phyloP scores from a whole-genome alignment of 2,329 filamentous ascomycete species.

The Apiospora pterosperma region DNA sequence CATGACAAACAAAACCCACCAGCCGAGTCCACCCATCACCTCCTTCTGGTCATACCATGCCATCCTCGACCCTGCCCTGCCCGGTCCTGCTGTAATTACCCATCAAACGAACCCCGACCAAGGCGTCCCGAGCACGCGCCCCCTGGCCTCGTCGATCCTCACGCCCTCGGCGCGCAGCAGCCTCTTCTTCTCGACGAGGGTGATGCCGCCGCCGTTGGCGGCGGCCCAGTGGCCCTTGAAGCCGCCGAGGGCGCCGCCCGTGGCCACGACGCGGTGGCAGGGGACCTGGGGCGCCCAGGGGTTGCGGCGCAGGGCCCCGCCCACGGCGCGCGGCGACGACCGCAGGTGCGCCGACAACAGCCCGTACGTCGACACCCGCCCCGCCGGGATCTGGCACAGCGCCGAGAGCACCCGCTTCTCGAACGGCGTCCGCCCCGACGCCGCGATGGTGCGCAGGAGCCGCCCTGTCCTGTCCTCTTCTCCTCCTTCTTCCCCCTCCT shows the following conservation, averaged over 20 bases:
- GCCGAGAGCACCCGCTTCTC: constrained; percentile 66
- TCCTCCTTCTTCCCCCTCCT: not conserved
- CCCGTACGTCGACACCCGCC: constrained; percentile 75
- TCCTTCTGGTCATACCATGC: not conserved
- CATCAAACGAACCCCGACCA: constrained; percentile 27
- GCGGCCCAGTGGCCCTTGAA: constrained; percentile 66
- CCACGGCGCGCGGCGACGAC: constrained; percentile 35
- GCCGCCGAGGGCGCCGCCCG: constrained; percentile 66
- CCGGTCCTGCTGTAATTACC: too few species aligned
- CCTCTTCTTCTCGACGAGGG: constrained; percentile 60
- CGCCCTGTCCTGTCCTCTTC: constrained; percentile 33
- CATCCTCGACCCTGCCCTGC: not conserved
- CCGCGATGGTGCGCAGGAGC: constrained; percentile 45
- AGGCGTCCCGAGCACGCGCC: constrained; percentile 57
- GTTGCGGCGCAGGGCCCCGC: constrained; percentile 61
- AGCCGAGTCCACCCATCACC: not conserved
- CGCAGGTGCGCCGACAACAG: constrained; percentile 55
- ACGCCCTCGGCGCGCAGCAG: constrained; percentile 64
- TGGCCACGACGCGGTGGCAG: constrained; percentile 77
- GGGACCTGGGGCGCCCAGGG: constrained; percentile 75
- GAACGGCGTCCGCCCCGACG: constrained; percentile 46
- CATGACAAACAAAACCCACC: not conserved
- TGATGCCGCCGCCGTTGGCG: constrained; percentile 54
- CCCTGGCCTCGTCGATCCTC: constrained; percentile 51
- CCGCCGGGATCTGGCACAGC: constrained; percentile 73